phyloP scores from a whole-genome alignment of 2,329 filamentous ascomycete species.

The Microsporum canis region DNA sequence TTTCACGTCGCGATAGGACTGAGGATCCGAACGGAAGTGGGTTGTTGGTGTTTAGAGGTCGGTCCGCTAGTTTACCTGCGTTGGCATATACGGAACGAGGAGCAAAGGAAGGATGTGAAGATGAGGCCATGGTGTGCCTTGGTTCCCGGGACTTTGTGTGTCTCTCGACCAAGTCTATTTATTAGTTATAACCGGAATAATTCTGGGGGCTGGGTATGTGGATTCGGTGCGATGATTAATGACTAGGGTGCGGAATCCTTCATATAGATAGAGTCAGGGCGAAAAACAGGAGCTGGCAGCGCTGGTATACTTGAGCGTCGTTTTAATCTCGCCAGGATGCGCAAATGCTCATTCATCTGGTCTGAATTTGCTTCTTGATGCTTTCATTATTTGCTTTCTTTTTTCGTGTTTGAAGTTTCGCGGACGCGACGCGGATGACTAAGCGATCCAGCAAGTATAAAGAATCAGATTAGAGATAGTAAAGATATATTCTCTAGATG shows the following conservation, averaged over 20 bases:
- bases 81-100: conserved; percentile 42
- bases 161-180: neutral
- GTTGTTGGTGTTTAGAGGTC: conserved; percentile 27
- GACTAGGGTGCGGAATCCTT: conserved; percentile 1
- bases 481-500: neutral
- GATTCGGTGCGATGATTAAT: neutral
- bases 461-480: neutral
- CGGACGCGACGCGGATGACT: conserved; percentile 1
- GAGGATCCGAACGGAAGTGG: conserved; percentile 34
- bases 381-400: neutral
- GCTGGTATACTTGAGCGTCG: neutral
- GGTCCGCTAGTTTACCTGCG: conserved; percentile 44
- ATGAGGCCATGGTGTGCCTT: conserved; percentile 33
- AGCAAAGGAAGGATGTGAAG: conserved; percentile 44
- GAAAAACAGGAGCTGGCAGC: neutral
- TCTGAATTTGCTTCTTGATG: neutral
- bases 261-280: neutral
- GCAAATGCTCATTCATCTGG: neutral
- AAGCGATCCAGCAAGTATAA: neutral
- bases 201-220: conserved; percentile 3
- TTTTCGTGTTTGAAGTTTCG: neutral
- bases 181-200: neutral
- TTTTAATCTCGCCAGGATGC: neutral
- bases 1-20: conserved; percentile 31
- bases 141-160: neutral